Conservation (phyloP, 495 filamentous ascomycete genomes). For the Aspergillus sclerotiicarbonarius region DNA sequence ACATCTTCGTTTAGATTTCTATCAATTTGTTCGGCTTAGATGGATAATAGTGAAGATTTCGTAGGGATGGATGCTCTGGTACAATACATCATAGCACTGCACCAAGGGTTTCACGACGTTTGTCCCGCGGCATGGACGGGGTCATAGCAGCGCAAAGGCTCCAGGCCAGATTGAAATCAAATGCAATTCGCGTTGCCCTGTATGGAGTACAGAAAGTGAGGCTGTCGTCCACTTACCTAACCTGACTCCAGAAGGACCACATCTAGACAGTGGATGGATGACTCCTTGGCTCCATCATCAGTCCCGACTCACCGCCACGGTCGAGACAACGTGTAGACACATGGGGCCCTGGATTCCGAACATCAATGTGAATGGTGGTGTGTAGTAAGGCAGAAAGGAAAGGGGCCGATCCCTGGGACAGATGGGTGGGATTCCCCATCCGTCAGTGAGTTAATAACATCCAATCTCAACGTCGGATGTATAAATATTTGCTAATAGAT, state of each 20-base stretch:
- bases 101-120: background rate
- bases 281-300: background rate
- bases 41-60: background rate
- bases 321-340: slow-evolving; percentile 1
- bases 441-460: background rate
- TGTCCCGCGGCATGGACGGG: background rate
- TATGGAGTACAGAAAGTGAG: background rate
- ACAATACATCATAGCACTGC: background rate
- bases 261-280: background rate
- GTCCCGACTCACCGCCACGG: background rate
- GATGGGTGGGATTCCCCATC: slow-evolving; percentile 2
- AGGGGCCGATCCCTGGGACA: background rate
- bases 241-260: background rate
- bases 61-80: background rate
- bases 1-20: background rate
- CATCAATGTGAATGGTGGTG: background rate
- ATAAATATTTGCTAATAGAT: background rate
- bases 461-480: background rate
- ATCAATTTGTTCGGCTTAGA: background rate
- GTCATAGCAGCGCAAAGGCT: background rate
- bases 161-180: background rate
- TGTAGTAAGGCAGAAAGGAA: slow-evolving; percentile 1
- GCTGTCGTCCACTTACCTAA: background rate
- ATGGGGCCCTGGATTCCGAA: background rate
- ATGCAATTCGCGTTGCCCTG: background rate